Evolutionary conservation across 2,329 filamentous ascomycete genomes (phyloP).

Genomic region (Botrytis porri): DNA sequence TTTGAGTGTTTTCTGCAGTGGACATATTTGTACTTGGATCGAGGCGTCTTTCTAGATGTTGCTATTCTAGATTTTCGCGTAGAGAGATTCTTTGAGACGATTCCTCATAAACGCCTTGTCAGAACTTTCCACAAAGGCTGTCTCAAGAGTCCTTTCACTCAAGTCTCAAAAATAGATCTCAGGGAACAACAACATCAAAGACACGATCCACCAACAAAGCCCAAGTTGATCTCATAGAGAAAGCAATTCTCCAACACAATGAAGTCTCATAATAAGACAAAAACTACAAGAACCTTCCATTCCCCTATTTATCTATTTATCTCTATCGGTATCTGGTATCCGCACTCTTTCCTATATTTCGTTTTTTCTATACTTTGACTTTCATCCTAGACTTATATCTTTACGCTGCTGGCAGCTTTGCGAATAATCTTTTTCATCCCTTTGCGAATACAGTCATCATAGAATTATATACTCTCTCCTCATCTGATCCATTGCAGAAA

Average conservation of each 20-base stretch:
- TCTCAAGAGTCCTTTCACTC: neutral
- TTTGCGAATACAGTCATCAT: neutral
- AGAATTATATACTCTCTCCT: neutral
- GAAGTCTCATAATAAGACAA: neutral
- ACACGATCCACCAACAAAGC: neutral
- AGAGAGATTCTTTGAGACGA: neutral
- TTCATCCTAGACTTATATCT: slow-evolving; percentile 17
- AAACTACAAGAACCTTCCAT: slow-evolving; percentile 19
- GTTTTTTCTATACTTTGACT: neutral
- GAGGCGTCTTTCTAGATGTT: neutral
- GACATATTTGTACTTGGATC: neutral
- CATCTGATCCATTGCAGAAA: neutral
- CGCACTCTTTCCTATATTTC: neutral
- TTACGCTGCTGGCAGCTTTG: slow-evolving; percentile 32
- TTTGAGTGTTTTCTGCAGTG: neutral
- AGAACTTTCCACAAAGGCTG: neutral
- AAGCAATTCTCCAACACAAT: slow-evolving; percentile 7
- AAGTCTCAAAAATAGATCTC: slow-evolving; percentile 7
- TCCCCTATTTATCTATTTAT: neutral
- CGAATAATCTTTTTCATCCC: slow-evolving; percentile 21
- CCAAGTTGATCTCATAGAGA: neutral
- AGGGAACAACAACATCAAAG: neutral
- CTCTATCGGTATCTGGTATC: slow-evolving; percentile 15
- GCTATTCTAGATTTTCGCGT: neutral
- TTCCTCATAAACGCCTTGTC: neutral